Conservation (phyloP, 2,329 filamentous ascomycete genomes). For the Rutstroemia sp. region DNA sequence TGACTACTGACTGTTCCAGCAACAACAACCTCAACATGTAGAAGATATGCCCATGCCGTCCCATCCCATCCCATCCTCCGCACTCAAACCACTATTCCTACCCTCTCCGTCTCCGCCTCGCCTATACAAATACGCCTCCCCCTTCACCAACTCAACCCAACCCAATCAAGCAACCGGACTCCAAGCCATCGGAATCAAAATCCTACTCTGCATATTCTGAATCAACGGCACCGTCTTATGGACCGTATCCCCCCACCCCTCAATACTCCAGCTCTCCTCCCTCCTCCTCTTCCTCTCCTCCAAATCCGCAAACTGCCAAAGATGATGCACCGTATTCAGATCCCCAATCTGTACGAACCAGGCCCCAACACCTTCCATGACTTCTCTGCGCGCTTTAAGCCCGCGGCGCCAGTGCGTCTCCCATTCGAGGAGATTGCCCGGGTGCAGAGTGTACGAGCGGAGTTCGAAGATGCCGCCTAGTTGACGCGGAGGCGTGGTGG, state of each 20-base stretch:
- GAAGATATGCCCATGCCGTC: too few relatives aligned
- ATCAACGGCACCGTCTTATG: constrained; percentile 98
- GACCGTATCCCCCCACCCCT: constrained; percentile 95
- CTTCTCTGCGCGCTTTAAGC: constrained; percentile 81
- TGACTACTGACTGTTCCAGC: too few relatives aligned
- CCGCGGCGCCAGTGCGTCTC: constrained; percentile 96
- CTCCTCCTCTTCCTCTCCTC: constrained; percentile 85
- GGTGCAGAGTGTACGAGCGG: constrained; percentile 91
- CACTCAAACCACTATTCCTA: too few relatives aligned
- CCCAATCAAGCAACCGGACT: constrained; percentile 62
- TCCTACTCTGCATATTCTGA: constrained; percentile 89
- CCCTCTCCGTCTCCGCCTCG: too few relatives aligned
- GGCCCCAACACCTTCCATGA: constrained; percentile 96
- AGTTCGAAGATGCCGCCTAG: constrained; percentile 93
- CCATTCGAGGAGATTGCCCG: constrained; percentile 95
- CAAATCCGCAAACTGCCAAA: constrained; percentile 97
- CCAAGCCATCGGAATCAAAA: constrained; percentile 93
- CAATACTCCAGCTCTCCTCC: constrained; percentile 90
- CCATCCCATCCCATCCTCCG: too few relatives aligned
- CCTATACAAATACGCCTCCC: too few relatives aligned
- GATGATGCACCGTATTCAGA: constrained; percentile 92
- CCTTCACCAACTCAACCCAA: neutral
- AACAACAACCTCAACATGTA: too few relatives aligned
- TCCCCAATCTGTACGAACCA: constrained; percentile 99
- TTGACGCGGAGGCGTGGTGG: constrained; percentile 80